These are phyloP conservation scores for Candolleomyces eurysporus DNA, from an alignment of 768 basidiomycete species.

Conservation along the genomic window DNA sequence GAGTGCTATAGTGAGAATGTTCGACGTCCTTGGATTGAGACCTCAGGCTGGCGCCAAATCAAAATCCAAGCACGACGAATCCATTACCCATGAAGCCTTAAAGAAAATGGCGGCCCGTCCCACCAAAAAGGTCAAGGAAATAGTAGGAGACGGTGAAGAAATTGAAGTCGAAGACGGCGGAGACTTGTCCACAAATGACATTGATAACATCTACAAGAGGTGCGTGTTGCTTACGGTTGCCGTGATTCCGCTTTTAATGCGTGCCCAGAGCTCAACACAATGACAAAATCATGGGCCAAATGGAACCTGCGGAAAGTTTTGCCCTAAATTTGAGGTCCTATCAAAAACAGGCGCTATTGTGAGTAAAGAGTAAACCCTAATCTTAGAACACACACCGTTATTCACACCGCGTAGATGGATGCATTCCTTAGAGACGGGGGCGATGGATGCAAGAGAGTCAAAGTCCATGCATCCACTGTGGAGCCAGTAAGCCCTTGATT, in stretches of 20 bases:
- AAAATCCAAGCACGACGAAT: constrained; percentile 29
- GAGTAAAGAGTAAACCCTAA: constrained; percentile 21
- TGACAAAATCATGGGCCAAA: constrained; percentile 72
- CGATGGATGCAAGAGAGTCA: constrained; percentile 64
- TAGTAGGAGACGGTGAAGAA: constrained; percentile 80
- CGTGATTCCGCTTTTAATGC: constrained; percentile 2
- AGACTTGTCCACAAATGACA: constrained; percentile 75
- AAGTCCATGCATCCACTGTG: constrained; percentile 89
- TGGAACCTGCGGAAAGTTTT: constrained; percentile 81
- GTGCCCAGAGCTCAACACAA: constrained; percentile 73
- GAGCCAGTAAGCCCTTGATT: constrained; percentile 66
- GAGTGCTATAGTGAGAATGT: constrained; percentile 66
- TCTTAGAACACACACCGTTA: not conserved
- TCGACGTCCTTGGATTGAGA: constrained; percentile 68
- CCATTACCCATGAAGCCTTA: constrained; percentile 37
- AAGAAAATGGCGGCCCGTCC: constrained; percentile 39
- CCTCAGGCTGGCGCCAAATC: constrained; percentile 51
- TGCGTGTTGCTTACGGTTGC: constrained; percentile 28
- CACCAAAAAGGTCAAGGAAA: constrained; percentile 53
- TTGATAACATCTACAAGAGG: constrained; percentile 85
- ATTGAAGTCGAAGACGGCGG: constrained; percentile 83
- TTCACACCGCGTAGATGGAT: constrained; percentile 66
- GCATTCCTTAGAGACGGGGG: constrained; percentile 79
- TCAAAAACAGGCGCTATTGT: constrained; percentile 91
- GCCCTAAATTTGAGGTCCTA: constrained; percentile 75